Evolutionary conservation across 1,284 basidiomycete genomes (phyloP).

Genomic region (Apiotrichum veenhuisii): DNA sequence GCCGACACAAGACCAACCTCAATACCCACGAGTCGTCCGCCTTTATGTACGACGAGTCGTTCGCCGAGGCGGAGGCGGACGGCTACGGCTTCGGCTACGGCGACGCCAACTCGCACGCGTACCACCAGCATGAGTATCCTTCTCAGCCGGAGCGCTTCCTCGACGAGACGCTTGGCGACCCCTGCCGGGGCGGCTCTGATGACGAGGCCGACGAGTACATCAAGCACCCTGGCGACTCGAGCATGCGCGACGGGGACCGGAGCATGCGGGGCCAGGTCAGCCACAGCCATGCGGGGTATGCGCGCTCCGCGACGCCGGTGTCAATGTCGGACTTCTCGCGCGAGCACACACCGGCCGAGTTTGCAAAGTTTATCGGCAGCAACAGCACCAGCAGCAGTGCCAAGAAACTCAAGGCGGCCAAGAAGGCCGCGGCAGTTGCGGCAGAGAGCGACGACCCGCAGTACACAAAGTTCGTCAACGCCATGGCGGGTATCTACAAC

Average conservation of each 20-base stretch:
- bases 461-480: conserved; percentile 5
- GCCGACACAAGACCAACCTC: conserved; percentile 1
- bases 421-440: not conserved
- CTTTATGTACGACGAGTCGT: conserved; percentile 3
- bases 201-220: not conserved
- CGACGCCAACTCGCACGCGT: not conserved
- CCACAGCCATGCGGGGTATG: too few relatives aligned
- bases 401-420: not conserved
- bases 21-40: not conserved
- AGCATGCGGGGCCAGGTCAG: too few relatives aligned
- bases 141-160: too few relatives aligned
- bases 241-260: not conserved
- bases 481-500: conserved; percentile 11
- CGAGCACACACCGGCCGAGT: not conserved
- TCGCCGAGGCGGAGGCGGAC: not conserved
- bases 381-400: not conserved
- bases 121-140: too few relatives aligned
- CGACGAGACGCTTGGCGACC: too few relatives aligned
- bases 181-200: too few relatives aligned
- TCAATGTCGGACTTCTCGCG: not conserved
- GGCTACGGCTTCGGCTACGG: not conserved
- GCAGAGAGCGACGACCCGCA: not conserved
- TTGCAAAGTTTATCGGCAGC: not conserved
- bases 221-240: not conserved
- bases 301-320: not conserved